Base-by-base conservation (phyloP, 768 basidiomycete genomes). In the Lepiota venenata region DNA sequence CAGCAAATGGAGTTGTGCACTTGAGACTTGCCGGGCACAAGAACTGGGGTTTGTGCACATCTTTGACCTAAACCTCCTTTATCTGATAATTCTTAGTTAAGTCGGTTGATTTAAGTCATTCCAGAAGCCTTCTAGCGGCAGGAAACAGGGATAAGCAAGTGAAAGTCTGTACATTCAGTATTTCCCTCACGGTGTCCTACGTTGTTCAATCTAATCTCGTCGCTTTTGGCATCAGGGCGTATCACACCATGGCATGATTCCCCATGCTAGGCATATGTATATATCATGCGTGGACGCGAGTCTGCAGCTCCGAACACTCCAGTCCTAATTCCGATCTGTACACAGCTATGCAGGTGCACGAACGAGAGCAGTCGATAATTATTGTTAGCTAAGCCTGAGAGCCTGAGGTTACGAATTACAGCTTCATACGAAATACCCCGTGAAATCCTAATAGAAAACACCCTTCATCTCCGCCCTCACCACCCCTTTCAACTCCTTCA, bases 11-110 rank as follows among this genome's bases (percentile, higher is more conserved):
- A 9, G 75, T 80, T 50, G 83, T 85, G 56, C 88, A 91, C 66
- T 83, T 88, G 63, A 85, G 90, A 80, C 75, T 92, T 16, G 88
- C 91, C 64, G 68, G 66, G 3, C 66, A 69, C 40, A 65, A 64
- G 50, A 65, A 20, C 64, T 61, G 9, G 25, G 63, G 64, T 65
- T 3, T 22, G 22, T 35, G 0, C 43, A 2, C 9, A 9, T 9
- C 29, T 9, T 16, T 43, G 32, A 32, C 32, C 9, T 9, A 9
- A 32, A 9, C 21, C 16, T 7, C 18, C 32, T 36, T 39, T 14
- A 4, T n/a, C 22, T 21, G 41, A 15, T 25, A 2, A 5, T 29
- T 36, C 45, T 25, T 36, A 66, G 69, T 69, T 10, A 66, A 66
- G 12, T 69, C 67, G 4, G 64, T 68, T 46, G 70, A 66, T 53